A percentile compares a stretch with the other conserved stretches of the same genome.
phyloP scores from a whole-genome alignment of 2,329 filamentous ascomycete genomes.

The Sarocladiaceae sp. region DNA sequence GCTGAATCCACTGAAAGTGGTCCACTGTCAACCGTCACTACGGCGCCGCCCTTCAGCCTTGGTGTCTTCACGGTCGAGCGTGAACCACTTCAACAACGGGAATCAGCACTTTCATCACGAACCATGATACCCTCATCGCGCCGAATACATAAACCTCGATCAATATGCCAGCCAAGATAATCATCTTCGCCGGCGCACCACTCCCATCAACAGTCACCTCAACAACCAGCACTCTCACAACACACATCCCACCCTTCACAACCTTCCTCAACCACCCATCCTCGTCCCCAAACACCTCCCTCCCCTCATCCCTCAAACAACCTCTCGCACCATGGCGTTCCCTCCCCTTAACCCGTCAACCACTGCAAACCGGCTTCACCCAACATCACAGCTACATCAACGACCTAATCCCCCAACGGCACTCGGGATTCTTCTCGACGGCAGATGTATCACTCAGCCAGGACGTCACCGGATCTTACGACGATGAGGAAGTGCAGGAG shows the following conservation, averaged over 20 bases:
- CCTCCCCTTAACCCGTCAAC: slow-evolving; percentile 42
- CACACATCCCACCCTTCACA: slow-evolving; percentile 22
- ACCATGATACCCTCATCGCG: not conserved
- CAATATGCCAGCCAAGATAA: slow-evolving; percentile 26
- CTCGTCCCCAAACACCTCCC: too few species aligned
- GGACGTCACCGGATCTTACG: slow-evolving; percentile 16
- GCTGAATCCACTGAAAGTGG: not conserved
- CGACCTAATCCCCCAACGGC: slow-evolving; percentile 21
- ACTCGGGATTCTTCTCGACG: slow-evolving; percentile 44
- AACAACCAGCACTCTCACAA: slow-evolving; percentile 24
- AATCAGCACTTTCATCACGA: not conserved
- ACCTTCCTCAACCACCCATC: slow-evolving; percentile 12
- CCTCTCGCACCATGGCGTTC: slow-evolving; percentile 48
- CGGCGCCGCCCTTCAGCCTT: too few species aligned
- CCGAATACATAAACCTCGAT: not conserved
- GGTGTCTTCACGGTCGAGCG: not conserved
- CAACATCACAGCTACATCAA: slow-evolving; percentile 36
- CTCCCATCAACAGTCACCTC: slow-evolving; percentile 22
- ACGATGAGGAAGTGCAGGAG: slow-evolving; percentile 29
- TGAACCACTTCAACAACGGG: not conserved
- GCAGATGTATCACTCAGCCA: slow-evolving; percentile 32
- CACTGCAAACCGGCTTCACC: slow-evolving; percentile 49
- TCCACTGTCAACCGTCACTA: slow-evolving; percentile 2
- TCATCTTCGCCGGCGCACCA: slow-evolving; percentile 34
- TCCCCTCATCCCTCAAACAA: slow-evolving; percentile 21